Percentiles rank a stretch among this genome's conserved stretches.
Conservation (phyloP, 1,284 basidiomycete genomes). For the Thecaphora thlaspeos region DNA sequence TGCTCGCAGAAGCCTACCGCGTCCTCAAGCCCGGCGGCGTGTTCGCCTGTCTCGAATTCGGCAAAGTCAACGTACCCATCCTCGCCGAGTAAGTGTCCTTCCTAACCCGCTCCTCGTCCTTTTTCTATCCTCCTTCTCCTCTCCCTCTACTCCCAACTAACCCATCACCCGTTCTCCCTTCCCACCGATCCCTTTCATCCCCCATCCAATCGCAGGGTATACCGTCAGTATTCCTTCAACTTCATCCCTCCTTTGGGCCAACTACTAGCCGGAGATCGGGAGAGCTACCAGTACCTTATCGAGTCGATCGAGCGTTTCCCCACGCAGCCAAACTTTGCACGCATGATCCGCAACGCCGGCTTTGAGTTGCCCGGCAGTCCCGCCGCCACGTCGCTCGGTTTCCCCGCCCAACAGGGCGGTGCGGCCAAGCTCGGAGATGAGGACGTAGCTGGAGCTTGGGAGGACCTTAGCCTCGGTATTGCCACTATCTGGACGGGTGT, state of each 20-base stretch:
- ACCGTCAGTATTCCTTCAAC: slow-evolving; percentile 94
- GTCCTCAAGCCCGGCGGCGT: slow-evolving; percentile 95
- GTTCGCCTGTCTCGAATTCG: slow-evolving; percentile 96
- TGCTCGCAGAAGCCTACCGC: slow-evolving; percentile 84
- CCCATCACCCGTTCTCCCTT: background rate
- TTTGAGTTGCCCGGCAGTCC: slow-evolving; percentile 56
- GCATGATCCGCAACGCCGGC: slow-evolving; percentile 66
- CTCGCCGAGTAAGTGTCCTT: slow-evolving; percentile 70
- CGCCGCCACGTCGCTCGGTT: slow-evolving; percentile 44
- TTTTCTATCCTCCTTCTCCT: slow-evolving; percentile 1
- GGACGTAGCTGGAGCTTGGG: slow-evolving; percentile 49
- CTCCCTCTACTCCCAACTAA: slow-evolving; percentile 23
- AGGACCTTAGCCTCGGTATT: slow-evolving; percentile 54
- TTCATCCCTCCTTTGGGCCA: slow-evolving; percentile 92
- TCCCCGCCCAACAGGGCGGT: slow-evolving; percentile 16
- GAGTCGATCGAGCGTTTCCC: slow-evolving; percentile 97
- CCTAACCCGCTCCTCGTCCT: background rate
- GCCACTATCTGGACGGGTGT: slow-evolving; percentile 56
- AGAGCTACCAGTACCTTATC: slow-evolving; percentile 88
- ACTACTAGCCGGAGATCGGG: slow-evolving; percentile 89
- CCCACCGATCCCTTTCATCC: background rate
- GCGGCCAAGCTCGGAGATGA: slow-evolving; percentile 12
- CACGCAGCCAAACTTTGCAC: slow-evolving; percentile 80
- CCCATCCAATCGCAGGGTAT: slow-evolving; percentile 65
- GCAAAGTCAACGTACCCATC: slow-evolving; percentile 84